phyloP scores from a whole-genome alignment of 2,329 filamentous ascomycete genomes.

The Monosporascus sp. region DNA sequence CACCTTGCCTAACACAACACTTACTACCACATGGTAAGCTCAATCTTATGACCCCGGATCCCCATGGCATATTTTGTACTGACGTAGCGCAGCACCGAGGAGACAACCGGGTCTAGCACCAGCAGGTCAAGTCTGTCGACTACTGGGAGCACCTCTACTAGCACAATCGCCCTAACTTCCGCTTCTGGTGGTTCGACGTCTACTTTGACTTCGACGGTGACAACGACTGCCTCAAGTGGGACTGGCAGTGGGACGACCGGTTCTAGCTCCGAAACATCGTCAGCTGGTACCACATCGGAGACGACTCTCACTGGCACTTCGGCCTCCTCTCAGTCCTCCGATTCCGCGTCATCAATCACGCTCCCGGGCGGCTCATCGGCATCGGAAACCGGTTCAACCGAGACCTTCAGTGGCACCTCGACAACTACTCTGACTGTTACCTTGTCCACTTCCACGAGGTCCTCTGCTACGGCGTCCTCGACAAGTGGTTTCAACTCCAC shows the following conservation, averaged over 20 bases:
- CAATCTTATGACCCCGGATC: background rate
- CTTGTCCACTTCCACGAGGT: background rate
- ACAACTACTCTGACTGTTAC: background rate
- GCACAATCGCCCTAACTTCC: background rate
- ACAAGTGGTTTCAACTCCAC: constrained; percentile 7
- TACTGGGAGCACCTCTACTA: constrained; percentile 1
- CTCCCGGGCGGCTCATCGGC: background rate
- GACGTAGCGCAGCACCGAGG: constrained; percentile 8
- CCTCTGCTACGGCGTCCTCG: constrained; percentile 5
- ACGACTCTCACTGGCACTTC: background rate
- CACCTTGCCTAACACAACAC: background rate
- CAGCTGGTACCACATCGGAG: background rate
- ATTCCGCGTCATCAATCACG: background rate
- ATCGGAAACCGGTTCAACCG: background rate
- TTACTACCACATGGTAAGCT: constrained; percentile 13
- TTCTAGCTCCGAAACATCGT: background rate
- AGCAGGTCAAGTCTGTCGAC: background rate
- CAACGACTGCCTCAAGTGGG: constrained; percentile 1
- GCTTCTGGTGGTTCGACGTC: background rate
- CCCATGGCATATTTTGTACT: background rate
- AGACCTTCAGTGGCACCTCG: background rate
- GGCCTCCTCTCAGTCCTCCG: background rate
- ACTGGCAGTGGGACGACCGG: background rate
- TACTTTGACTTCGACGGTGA: constrained; percentile 9
- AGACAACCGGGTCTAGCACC: background rate